These are phyloP conservation scores for Russula compacta DNA, from an alignment of 768 basidiomycete species.

Conservation along the genomic window DNA sequence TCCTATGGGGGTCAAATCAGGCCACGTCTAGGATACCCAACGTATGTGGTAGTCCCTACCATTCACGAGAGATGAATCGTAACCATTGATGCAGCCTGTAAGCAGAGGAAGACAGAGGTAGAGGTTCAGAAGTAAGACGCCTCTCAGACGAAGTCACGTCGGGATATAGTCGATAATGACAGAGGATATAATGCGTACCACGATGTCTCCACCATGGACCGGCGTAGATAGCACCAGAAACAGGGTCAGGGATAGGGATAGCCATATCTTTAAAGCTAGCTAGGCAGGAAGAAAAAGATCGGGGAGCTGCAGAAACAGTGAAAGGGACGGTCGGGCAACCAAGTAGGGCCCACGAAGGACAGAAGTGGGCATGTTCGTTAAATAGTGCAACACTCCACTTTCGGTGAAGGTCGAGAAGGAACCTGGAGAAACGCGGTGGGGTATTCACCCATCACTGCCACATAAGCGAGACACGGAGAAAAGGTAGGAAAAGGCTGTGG, in stretches of 20 bases:
- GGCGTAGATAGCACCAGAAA: conserved; percentile 50
- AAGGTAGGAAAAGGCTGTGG: no score
- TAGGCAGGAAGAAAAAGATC: not conserved
- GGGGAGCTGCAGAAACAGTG: not conserved
- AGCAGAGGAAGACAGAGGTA: conserved; percentile 54
- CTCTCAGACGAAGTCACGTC: conserved; percentile 26
- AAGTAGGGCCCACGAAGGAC: not conserved
- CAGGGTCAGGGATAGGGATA: conserved; percentile 38
- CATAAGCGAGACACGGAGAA: not conserved
- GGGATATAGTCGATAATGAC: not conserved
- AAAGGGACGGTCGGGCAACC: not conserved
- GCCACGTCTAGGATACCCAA: not conserved
- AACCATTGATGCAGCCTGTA: conserved; percentile 56
- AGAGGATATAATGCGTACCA: conserved; percentile 30
- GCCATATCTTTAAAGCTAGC: conserved; percentile 18
- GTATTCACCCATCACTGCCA: no score
- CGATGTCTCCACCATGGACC: conserved; percentile 56
- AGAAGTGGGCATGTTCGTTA: no score
- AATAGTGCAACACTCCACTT: no score
- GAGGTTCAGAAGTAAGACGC: conserved; percentile 49
- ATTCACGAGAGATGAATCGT: conserved; percentile 61
- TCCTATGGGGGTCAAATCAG: conserved; percentile 30
- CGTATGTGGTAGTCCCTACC: conserved; percentile 22
- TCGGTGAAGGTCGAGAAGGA: no score
- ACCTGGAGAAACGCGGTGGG: no score